phyloP scores from a whole-genome alignment of 2,329 filamentous ascomycete species.

The Alternaria longipes region DNA sequence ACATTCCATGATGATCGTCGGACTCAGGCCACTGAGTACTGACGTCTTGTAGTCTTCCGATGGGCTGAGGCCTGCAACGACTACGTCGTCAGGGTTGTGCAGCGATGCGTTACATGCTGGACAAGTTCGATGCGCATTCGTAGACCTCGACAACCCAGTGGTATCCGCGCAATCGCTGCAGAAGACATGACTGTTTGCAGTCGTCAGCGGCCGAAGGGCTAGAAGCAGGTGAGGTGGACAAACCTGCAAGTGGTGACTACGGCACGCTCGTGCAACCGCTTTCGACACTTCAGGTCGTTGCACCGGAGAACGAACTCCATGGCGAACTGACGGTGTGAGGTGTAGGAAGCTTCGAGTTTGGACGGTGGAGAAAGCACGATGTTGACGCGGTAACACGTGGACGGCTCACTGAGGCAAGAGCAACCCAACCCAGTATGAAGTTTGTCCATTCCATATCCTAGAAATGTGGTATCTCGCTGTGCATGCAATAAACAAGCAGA shows the following conservation, averaged over 20 bases:
- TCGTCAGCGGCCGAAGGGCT: slow-evolving; percentile 50
- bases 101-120: slow-evolving; percentile 79
- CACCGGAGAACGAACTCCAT: slow-evolving; percentile 83
- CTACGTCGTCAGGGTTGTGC: slow-evolving; percentile 76
- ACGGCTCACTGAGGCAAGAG: slow-evolving; percentile 23
- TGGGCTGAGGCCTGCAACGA: slow-evolving; percentile 75
- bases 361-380: slow-evolving; percentile 9
- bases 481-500: slow-evolving; percentile 19
- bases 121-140: slow-evolving; percentile 67
- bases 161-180: slow-evolving; percentile 77
- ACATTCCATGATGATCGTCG: slow-evolving; percentile 85
- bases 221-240: slow-evolving; percentile 24
- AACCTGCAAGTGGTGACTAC: slow-evolving; percentile 91
- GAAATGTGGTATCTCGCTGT: slow-evolving; percentile 36
- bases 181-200: slow-evolving; percentile 74
- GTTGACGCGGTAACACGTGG: slow-evolving; percentile 20
- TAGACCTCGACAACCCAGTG: slow-evolving; percentile 68
- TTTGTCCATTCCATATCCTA: slow-evolving; percentile 15
- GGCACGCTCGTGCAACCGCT: slow-evolving; percentile 73
- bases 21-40: slow-evolving; percentile 82
- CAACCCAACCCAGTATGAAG: slow-evolving; percentile 4
- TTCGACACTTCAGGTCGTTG: slow-evolving; percentile 80
- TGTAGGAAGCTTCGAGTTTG: not conserved
- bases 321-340: not conserved
- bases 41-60: slow-evolving; percentile 91